A percentile compares a stretch with the other conserved stretches of the same genome.
Conservation (phyloP, 1,284 basidiomycete species). For the Ustilago curta region DNA sequence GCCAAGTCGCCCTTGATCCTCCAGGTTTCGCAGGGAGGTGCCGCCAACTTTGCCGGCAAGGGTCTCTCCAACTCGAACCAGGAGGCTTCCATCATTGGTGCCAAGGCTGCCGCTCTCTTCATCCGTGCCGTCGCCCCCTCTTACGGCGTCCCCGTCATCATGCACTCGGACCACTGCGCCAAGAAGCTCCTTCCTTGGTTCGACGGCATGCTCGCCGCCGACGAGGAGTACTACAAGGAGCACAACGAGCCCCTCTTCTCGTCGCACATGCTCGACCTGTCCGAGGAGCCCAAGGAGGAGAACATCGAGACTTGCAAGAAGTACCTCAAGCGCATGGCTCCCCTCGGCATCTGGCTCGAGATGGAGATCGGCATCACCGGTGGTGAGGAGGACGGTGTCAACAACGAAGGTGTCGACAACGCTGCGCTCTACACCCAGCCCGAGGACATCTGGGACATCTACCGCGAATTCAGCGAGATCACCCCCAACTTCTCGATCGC, state of each 20-base stretch:
- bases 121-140: slow-evolving; percentile 81
- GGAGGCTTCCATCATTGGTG: slow-evolving; percentile 93
- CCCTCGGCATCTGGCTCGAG: slow-evolving; percentile 91
- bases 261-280: slow-evolving; percentile 99
- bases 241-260: slow-evolving; percentile 94
- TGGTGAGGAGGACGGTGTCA: slow-evolving; percentile 97
- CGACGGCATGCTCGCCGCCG: slow-evolving; percentile 97
- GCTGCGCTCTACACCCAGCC: slow-evolving; percentile 95
- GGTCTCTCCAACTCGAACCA: slow-evolving; percentile 94
- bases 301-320: slow-evolving; percentile 94
- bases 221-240: slow-evolving; percentile 90
- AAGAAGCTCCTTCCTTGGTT: slow-evolving; percentile 99
- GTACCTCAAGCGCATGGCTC: slow-evolving; percentile 95
- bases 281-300: slow-evolving; percentile 95
- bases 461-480: slow-evolving; percentile 84
- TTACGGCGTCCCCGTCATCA: slow-evolving; percentile 80
- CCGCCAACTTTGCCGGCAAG: slow-evolving; percentile 97
- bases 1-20: slow-evolving; percentile 98
- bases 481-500: slow-evolving; percentile 96
- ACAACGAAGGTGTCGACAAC: slow-evolving; percentile 85
- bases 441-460: slow-evolving; percentile 89
- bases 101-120: slow-evolving; percentile 91
- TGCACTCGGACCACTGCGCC: slow-evolving; percentile 99
- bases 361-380: slow-evolving; percentile 99
- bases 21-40: slow-evolving; percentile 96